Evolutionary conservation across 163 green algal species (phyloP).

Genomic region (Chlamydomonas reinhardtii): DNA sequence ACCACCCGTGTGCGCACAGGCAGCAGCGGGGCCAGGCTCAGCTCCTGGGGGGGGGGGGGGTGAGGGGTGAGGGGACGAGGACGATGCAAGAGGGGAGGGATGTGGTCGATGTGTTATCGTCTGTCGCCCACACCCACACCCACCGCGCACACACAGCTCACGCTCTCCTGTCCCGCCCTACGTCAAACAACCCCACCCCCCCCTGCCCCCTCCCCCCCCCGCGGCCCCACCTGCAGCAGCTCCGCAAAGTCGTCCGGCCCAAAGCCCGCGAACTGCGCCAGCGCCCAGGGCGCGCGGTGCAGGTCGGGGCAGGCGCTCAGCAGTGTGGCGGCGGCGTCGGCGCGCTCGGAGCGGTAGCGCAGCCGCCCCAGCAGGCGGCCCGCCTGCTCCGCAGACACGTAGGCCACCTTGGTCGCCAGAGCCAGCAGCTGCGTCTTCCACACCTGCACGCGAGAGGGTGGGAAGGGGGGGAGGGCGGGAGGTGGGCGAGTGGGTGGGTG

Average conservation of each 20-base stretch:
- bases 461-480: neutral
- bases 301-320: constrained; percentile 23
- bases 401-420: constrained; percentile 41
- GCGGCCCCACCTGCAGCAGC: constrained; percentile 24
- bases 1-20: constrained; percentile 17
- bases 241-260: constrained; percentile 35
- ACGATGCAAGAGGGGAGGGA: neutral
- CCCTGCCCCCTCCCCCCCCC: neutral
- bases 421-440: constrained; percentile 40
- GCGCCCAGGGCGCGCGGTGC: constrained; percentile 37
- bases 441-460: constrained; percentile 5
- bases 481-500: neutral
- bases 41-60: neutral
- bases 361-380: constrained; percentile 20
- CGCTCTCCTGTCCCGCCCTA: no score
- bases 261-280: neutral
- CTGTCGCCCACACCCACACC: neutral
- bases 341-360: constrained; percentile 27
- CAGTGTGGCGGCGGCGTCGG: constrained; percentile 29
- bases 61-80: neutral
- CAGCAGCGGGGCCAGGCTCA: constrained; percentile 37
- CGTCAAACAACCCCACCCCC: no score
- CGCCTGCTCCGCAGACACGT: constrained; percentile 2
- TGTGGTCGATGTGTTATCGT: no score
- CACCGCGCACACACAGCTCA: no score